phyloP scores from a whole-genome alignment of 2,329 filamentous ascomycete genomes.

The Whalleya microplaca region DNA sequence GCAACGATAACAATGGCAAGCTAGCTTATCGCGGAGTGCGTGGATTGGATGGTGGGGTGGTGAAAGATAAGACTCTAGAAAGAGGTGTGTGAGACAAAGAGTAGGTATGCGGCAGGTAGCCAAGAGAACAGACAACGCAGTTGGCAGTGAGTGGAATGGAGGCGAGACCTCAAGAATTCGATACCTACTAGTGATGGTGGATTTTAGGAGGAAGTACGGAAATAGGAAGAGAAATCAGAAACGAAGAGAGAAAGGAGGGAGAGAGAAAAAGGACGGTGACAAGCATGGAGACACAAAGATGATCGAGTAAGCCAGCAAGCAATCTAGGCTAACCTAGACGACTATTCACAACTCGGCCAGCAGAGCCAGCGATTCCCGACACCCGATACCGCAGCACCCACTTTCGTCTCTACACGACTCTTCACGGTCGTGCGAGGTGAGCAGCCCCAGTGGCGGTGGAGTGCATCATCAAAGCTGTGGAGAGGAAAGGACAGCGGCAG shows the following conservation, averaged over 20 bases:
- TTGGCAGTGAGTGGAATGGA: conserved; percentile 10
- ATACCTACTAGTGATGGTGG: conserved; percentile 8
- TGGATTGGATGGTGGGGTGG: conserved; percentile 1
- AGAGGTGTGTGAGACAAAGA: conserved; percentile 14
- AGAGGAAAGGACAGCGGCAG: no score
- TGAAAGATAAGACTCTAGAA: conserved; percentile 12
- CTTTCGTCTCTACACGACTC: conserved; percentile 1
- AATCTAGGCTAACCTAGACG: conserved; percentile 15
- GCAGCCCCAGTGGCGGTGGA: conserved; percentile 15
- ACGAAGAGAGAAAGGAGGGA: conserved; percentile 4
- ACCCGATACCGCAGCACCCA: conserved; percentile 13
- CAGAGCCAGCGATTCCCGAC: conserved; percentile 17
- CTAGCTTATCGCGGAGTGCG: conserved; percentile 18
- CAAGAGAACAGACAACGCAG: conserved; percentile 4
- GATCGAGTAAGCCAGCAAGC: conserved; percentile 20
- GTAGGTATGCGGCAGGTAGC: conserved; percentile 4
- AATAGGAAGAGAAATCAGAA: conserved; percentile 19
- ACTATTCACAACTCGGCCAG: conserved; percentile 13
- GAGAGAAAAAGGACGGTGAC: conserved; percentile 2
- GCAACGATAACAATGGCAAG: conserved; percentile 11
- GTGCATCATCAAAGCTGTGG: conserved; percentile 12
- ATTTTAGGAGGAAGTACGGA: conserved; percentile 12
- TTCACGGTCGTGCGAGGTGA: conserved; percentile 6
- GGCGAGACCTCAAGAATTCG: conserved; percentile 4
- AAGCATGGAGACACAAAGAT: conserved; percentile 15